These are phyloP conservation scores for Avena sativa DNA, from an alignment of 176 grass and related monocot species.

Conservation along the genomic window DNA sequence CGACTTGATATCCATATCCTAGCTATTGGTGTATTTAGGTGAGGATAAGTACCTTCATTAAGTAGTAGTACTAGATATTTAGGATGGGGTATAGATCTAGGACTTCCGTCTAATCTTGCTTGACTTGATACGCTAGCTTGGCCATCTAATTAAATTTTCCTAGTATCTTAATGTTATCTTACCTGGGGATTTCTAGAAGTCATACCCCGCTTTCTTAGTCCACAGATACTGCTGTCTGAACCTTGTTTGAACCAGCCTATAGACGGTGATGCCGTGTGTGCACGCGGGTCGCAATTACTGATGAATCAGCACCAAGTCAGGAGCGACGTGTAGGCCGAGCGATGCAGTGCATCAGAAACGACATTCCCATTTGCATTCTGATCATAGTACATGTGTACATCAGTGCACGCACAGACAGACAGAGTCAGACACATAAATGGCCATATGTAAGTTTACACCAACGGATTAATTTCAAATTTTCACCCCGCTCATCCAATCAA, in stretches of 20 bases:
- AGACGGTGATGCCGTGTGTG: neutral
- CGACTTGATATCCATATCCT: neutral
- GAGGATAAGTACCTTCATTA: constrained; percentile 24
- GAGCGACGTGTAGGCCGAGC: neutral
- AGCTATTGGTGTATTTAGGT: constrained; percentile 21
- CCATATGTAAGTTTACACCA: neutral
- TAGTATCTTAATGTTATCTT: neutral
- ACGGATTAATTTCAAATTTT: neutral
- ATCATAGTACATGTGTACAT: no score
- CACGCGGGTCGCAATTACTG: constrained; percentile 7
- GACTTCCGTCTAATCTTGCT: neutral
- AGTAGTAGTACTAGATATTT: constrained; percentile 1
- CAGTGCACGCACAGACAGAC: neutral
- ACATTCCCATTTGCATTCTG: neutral
- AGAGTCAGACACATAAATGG: no score
- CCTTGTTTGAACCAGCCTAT: constrained; percentile 27
- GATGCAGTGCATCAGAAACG: neutral
- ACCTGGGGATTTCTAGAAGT: neutral
- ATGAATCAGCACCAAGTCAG: constrained; percentile 36
- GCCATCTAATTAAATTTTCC: constrained; percentile 18
- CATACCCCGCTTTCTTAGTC: neutral
- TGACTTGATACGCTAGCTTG: neutral
- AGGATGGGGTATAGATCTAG: neutral
- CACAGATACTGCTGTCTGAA: neutral
- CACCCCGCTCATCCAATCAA: constrained; percentile 9